phyloP scores from a whole-genome alignment of 306 rosid species.

The Lablab purpureus region DNA sequence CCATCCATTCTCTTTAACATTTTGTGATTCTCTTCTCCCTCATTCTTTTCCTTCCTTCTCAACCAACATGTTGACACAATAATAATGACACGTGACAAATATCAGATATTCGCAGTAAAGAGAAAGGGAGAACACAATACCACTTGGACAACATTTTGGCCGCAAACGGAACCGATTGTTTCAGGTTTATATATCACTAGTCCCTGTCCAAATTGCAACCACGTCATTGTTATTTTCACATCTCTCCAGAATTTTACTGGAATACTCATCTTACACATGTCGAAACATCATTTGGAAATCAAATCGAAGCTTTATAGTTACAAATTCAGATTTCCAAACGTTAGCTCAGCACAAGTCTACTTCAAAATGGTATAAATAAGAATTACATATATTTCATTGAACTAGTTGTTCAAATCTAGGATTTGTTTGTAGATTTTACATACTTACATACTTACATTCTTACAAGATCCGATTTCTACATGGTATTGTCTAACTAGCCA shows the following conservation, averaged over 20 bases:
- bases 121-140: too few relatives aligned
- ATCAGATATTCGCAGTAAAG: too few relatives aligned
- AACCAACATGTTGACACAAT: too few relatives aligned
- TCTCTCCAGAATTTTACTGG: conserved; percentile 18
- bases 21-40: too few relatives aligned
- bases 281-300: conserved; percentile 10
- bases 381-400: conserved; percentile 30
- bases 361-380: neutral
- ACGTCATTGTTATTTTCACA: neutral
- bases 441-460: conserved; percentile 35
- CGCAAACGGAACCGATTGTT: too few relatives aligned
- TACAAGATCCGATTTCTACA: conserved; percentile 1
- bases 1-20: too few relatives aligned
- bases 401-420: conserved; percentile 22
- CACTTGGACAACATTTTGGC: too few relatives aligned
- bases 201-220: too few relatives aligned
- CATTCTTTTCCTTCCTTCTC: too few relatives aligned
- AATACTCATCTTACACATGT: neutral
- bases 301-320: conserved; percentile 3
- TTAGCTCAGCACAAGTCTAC: conserved; percentile 20
- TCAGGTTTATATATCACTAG: too few relatives aligned
- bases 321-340: neutral
- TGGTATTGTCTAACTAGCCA: conserved; percentile 32
- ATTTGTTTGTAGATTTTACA: conserved; percentile 39
- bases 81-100: too few relatives aligned